Evolutionary conservation across 768 basidiomycete species (phyloP), one percentile per base, ranked within the genome.

Genomic region (Polyporus arcularius): DNA sequence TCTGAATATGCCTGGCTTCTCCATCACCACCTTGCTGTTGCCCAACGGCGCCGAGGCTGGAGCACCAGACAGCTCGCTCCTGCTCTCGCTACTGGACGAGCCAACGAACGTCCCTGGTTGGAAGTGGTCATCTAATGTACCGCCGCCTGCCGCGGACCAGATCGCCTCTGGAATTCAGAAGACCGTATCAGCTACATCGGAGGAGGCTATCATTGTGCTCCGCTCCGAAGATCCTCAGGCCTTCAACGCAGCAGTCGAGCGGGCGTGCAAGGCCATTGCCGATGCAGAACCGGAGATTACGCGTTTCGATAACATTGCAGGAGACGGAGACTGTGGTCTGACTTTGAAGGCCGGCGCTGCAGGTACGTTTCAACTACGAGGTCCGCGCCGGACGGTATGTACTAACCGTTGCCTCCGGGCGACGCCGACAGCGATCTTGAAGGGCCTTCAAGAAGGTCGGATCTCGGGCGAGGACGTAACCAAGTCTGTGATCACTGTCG

Each of bases 1-100:
- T 58, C 81, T 96, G 64, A 95, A 94, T 74, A 94, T 95, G 91
- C 91, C 93, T 32, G 94, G 94, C 2, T 92, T 96, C 72, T 94
- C 92, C 15, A 77, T 96, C 61, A 90, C 92, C 1, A 79, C 94
- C 16, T 79, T 95, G 15, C 82, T 92, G 9, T 83, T 96, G 10
- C 90, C 94, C 0, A 69, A 75, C 32, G 51, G 74, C 47, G 62
- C 75, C 42, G 79, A 81, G 28, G 57, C 73, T 1, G 68, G 72
- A 40, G 73, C 76, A 1, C 67, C 75, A 6, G 57, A 74, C 2
- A 72, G 77, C 43, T 57, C 79, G 2, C 69, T 94, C 51, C 78
- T 93, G 16, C 83, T 84, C 21, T 61, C 65, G 8, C 82, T 92
- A 38, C 80, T 94, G 35, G 92, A 93, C 65, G 86, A 86, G 41